Base-by-base conservation (phyloP, 495 filamentous ascomycete species). In the Tuber aestivum region DNA sequence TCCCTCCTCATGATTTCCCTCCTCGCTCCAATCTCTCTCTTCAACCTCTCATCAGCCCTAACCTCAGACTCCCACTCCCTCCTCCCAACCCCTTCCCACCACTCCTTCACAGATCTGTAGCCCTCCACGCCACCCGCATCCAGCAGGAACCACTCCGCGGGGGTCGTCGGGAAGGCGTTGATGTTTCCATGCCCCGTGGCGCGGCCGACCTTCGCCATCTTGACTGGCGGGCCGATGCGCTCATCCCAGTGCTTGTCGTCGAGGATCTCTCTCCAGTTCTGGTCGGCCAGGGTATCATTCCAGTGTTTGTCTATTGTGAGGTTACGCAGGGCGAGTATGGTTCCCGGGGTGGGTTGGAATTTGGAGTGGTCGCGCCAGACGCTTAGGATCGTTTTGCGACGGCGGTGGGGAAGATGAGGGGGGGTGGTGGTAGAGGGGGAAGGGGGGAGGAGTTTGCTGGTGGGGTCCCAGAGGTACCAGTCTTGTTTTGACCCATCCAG, bases 401-500 rank as follows among this genome's bases (percentile, higher is more conserved):
- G 69, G n/a, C 48, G 76, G 27, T 72, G 48, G 37, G 40, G 37
- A 37, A 76, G 72, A n/a, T 76, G 77, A 18, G 80, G 81, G 12
- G 81, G 81, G 21, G 79, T 79, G 72, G 23, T 68, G 72, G 27
- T 61, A 40, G n/a, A 38, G 41, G 27, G 65, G 48, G 37, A 41
- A 32, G 48, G 74, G 70, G 79, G 76, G 0, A 82, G 75, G 78
- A 80, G 45, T 32, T 76, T 77, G 9, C 73, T 82, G n/a, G 72
- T 76, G 50, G 71, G 72, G 48, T 79, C 77, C 76, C 77, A 79
- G 69, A 79, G 72, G 70, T 79, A 79, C 44, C 77, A 79, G 45
- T 78, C 77, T 61, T 79, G 70, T 74, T 79, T 79, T 16, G 69
- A 21, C 72, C 56, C 56, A 14, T 35, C 27, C 75, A 72, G 16